These are phyloP conservation scores for Oidiodendron maius DNA, from an alignment of 495 filamentous ascomycete species.

Conservation along the genomic window DNA sequence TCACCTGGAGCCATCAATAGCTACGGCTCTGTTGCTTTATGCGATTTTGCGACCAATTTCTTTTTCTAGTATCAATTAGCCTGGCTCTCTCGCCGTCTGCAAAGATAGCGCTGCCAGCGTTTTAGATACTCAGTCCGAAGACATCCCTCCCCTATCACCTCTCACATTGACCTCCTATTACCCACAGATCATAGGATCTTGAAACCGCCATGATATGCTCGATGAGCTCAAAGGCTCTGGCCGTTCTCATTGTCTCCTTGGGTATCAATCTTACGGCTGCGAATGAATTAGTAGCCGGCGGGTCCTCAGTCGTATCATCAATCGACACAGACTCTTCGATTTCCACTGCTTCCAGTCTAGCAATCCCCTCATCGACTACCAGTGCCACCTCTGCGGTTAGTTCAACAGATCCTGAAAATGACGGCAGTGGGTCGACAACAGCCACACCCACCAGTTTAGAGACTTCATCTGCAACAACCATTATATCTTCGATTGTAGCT, in stretches of 20 bases:
- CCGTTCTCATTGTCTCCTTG: constrained; percentile 15
- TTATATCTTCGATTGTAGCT: constrained; percentile 10
- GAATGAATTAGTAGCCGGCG: too few species aligned
- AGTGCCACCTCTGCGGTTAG: neutral
- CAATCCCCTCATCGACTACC: constrained; percentile 4
- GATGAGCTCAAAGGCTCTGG: constrained; percentile 11
- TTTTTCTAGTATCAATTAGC: too few species aligned
- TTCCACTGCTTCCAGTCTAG: too few species aligned
- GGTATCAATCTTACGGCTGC: constrained; percentile 18
- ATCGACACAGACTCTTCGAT: too few species aligned
- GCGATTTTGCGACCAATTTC: too few species aligned
- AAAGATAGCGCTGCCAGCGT: neutral
- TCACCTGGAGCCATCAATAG: too few species aligned
- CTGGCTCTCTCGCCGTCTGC: neutral
- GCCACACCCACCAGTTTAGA: neutral
- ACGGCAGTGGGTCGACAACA: constrained; percentile 1
- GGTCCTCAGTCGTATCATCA: constrained; percentile 9
- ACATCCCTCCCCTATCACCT: constrained; percentile 10
- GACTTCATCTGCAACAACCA: neutral
- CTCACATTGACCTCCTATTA: constrained; percentile 2
- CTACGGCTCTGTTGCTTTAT: too few species aligned
- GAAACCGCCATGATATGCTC: constrained; percentile 10
- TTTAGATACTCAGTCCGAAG: constrained; percentile 13
- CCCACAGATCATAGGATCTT: constrained; percentile 3
- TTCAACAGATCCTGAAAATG: too few species aligned